Evolutionary conservation across 2,329 filamentous ascomycete species (phyloP).

Genomic region (Acrodontium crateriforme): DNA sequence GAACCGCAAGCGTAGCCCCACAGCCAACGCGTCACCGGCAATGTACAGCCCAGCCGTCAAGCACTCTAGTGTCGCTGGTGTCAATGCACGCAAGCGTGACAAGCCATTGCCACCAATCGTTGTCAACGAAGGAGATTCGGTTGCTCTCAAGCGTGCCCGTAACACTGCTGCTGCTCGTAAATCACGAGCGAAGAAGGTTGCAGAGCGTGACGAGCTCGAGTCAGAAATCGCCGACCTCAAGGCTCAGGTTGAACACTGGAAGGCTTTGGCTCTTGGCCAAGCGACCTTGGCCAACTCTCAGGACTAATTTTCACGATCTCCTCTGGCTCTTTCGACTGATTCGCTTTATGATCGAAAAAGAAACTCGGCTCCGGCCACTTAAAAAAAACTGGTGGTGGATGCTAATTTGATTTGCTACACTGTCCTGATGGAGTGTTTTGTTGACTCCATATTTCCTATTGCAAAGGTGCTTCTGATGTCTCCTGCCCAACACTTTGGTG

Average conservation of each 20-base stretch:
- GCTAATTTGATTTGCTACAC: too few species aligned
- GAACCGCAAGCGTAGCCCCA: conserved; percentile 20
- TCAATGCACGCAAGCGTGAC: conserved; percentile 58
- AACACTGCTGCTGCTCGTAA: conserved; percentile 91
- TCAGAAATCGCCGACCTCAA: conserved; percentile 45
- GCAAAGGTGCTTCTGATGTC: conserved; percentile 1
- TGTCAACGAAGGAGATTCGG: conserved; percentile 57
- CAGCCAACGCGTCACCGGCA: conserved; percentile 30
- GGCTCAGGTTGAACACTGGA: conserved; percentile 23
- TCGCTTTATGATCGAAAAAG: too few species aligned
- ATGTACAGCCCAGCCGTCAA: conserved; percentile 30
- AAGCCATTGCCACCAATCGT: conserved; percentile 70
- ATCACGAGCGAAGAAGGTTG: conserved; percentile 74
- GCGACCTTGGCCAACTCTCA: conserved; percentile 1
- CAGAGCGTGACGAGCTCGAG: conserved; percentile 62
- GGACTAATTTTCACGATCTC: neutral
- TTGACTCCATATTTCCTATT: conserved; percentile 2
- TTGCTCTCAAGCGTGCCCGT: conserved; percentile 84
- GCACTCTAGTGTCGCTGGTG: conserved; percentile 56
- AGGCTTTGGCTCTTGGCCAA: conserved; percentile 8
- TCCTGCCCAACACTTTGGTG: conserved; percentile 1
- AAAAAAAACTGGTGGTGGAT: too few species aligned
- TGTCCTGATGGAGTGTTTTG: too few species aligned
- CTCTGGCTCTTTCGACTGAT: too few species aligned
- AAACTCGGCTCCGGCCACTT: too few species aligned